These are phyloP conservation scores for Licmophora abbreviata DNA, from an alignment of 108 stramenopile species.

Conservation along the genomic window DNA sequence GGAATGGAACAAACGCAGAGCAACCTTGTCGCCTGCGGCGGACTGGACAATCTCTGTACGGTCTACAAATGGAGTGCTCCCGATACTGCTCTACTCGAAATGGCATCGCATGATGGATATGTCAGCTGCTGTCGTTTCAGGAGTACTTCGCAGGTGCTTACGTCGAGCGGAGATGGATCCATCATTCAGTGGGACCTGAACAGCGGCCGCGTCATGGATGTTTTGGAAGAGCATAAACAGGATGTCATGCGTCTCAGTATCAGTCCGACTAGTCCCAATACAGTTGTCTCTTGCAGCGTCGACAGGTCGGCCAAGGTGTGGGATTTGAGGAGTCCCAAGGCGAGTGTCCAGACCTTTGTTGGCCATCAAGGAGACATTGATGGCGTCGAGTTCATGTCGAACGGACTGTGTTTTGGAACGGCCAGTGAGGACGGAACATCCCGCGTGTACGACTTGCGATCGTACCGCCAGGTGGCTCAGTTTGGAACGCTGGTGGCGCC, in stretches of 20 bases:
- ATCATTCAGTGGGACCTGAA: conserved; percentile 96
- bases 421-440: conserved; percentile 94
- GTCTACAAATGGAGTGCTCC: conserved; percentile 82
- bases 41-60: conserved; percentile 98
- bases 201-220: conserved; percentile 55
- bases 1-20: conserved; percentile 93
- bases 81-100: conserved; percentile 55
- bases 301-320: conserved; percentile 95
- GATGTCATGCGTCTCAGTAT: conserved; percentile 92
- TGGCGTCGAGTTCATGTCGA: conserved; percentile 87
- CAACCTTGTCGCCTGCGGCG: conserved; percentile 94
- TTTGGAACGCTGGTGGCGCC: conserved; percentile 86
- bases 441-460: conserved; percentile 92
- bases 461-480: conserved; percentile 77
- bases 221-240: conserved; percentile 91
- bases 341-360: conserved; percentile 80
- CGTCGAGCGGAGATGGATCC: conserved; percentile 93
- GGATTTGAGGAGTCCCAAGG: conserved; percentile 80
- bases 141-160: conserved; percentile 77
- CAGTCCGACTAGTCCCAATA: conserved; percentile 66
- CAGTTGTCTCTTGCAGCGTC: conserved; percentile 93
- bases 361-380: conserved; percentile 98
- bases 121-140: conserved; percentile 96
- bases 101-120: conserved; percentile 98
- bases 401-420: conserved; percentile 84